Evolutionary conservation across 805 yeast species (phyloP).

Genomic region (Teunomyces funiuensis): DNA sequence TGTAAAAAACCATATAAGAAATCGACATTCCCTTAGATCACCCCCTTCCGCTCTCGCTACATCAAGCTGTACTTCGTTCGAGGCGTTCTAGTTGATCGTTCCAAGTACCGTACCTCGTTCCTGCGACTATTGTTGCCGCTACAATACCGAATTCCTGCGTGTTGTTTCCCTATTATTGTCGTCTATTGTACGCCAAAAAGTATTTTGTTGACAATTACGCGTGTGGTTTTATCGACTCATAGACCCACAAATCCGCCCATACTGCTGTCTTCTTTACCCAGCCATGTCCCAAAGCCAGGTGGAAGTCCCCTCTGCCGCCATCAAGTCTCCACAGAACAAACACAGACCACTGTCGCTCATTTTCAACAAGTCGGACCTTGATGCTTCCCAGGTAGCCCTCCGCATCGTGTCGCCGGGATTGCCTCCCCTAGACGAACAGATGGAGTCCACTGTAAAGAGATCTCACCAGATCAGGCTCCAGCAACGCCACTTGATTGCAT

Average conservation of each 20-base stretch:
- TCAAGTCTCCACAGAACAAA: conserved; percentile 4
- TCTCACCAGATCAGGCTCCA: conserved; percentile 35
- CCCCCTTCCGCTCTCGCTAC: neutral
- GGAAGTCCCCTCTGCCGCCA: conserved; percentile 3
- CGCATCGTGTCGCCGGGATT: conserved; percentile 37
- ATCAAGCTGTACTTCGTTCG: neutral
- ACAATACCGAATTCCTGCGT: no score
- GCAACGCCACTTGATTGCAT: conserved; percentile 31
- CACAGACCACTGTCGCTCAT: conserved; percentile 22
- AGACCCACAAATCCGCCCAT: neutral
- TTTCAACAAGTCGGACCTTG: conserved; percentile 6
- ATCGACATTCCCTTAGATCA: neutral
- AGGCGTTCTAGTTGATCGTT: neutral
- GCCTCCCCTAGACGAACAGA: conserved; percentile 29
- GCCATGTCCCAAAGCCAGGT: conserved; percentile 8
- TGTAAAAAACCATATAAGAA: conserved; percentile 1
- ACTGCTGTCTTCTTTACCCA: no score
- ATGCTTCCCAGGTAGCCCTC: conserved; percentile 27
- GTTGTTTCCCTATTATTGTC: no score
- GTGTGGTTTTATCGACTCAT: neutral
- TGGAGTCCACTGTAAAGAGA: conserved; percentile 31
- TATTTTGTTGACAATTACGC: neutral
- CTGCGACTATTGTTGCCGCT: no score
- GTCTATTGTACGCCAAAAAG: neutral
- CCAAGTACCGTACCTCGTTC: no score